Base-by-base conservation (phyloP, 192 early-diverging fungal species). In the Oehlia diaphana region DNA sequence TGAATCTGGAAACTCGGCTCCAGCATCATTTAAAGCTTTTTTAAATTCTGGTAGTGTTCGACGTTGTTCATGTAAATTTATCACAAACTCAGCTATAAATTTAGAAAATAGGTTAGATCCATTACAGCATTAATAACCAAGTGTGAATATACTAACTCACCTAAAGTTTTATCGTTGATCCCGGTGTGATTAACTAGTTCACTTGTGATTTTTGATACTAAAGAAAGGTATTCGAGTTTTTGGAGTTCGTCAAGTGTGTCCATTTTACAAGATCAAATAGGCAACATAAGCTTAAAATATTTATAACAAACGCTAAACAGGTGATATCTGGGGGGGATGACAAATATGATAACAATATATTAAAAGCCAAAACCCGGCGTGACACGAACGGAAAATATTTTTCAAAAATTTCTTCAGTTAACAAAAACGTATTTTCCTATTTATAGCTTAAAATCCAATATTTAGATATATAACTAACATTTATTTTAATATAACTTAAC, bases 121-220 rank as follows among this genome's bases (percentile, higher is more conserved):
- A 50, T 31, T 28, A n/a, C 7, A 42, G 6, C 7, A 42, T 8
- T 42, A 42, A 42, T 31, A 73, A 9, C 3, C 26, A 64, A 33
- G 33, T 16, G 62, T 14, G 58, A 9, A 10, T 7, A 37, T 31
- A 37, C 7, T 35, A 23, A 64, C 82, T 74, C 84, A 87, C 89
- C 89, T 61, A 88, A 81, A 33, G 91, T 91, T 83, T 95, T 96
- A 87, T 98, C 97, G 58, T 93, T 91, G 78, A 97, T 88, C 10
- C 95, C 95, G 47, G 89, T 93, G 81, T 99, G 98, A 86, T 98
- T 98, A 28, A 92, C 86, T 26, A 99, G 86, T 86, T 99, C 98
- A 74, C 89, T 94, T 47, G 94, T 89, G 63, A 99, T 92, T 84
- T 96, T 96, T 80, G 92, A 91, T 9, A 99, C 94, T 50, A 98